Percentiles rank a stretch among this genome's conserved stretches.
phyloP scores from a whole-genome alignment of 139 green algal genomes.

The Coelastrella sp. region DNA sequence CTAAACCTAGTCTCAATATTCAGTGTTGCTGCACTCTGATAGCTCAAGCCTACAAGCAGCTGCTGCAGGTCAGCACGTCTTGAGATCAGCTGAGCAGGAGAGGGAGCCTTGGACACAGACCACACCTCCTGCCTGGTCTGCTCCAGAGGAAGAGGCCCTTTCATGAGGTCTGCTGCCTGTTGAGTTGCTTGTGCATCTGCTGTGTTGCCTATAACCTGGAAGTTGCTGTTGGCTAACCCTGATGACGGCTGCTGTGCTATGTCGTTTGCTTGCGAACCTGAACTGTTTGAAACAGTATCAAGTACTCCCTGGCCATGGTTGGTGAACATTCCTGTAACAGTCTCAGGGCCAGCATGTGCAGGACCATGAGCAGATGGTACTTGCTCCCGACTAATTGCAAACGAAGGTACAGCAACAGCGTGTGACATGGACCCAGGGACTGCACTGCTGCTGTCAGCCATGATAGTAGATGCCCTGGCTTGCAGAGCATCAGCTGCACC shows the following conservation, averaged over 20 bases:
- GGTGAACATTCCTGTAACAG: too few relatives aligned
- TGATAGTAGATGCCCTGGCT: background rate
- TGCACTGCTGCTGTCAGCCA: too few relatives aligned
- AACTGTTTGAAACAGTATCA: too few relatives aligned
- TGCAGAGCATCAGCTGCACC: background rate
- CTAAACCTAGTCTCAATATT: slow-evolving; percentile 8
- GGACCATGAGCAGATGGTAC: too few relatives aligned
- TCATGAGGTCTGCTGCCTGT: background rate
- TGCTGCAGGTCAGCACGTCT: slow-evolving; percentile 2
- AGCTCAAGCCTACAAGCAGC: slow-evolving; percentile 7
- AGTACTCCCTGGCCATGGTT: too few relatives aligned
- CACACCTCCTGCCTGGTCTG: slow-evolving; percentile 40
- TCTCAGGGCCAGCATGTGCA: too few relatives aligned
- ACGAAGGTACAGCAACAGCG: too few relatives aligned
- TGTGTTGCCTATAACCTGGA: background rate
- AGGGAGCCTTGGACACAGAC: background rate
- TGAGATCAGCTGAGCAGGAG: background rate
- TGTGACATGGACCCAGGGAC: too few relatives aligned
- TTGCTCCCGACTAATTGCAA: too few relatives aligned
- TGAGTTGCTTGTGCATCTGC: background rate
- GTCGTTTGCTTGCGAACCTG: too few relatives aligned
- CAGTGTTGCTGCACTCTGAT: background rate
- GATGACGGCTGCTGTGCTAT: too few relatives aligned
- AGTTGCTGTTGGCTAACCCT: too few relatives aligned
- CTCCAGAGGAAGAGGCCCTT: background rate